Evolutionary conservation across 164 flowering plant species (phyloP).

Genomic region (Kingdonia uniflora): DNA sequence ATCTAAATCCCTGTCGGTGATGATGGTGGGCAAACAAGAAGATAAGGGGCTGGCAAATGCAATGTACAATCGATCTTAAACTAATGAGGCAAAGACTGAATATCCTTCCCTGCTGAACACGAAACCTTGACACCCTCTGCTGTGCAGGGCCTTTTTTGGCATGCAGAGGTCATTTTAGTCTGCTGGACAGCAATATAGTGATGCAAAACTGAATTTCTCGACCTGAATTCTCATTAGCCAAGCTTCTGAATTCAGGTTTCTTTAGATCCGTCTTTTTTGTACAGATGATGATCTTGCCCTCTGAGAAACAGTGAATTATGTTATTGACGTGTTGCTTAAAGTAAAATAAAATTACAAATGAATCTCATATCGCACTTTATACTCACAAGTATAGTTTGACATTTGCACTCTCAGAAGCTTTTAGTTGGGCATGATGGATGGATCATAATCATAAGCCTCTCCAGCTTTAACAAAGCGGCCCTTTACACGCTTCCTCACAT

Average conservation of each 20-base stretch:
- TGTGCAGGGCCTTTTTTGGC: too few species aligned
- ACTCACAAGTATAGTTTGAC: conserved; percentile 19
- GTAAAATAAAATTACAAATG: conserved; percentile 5
- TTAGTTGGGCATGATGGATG: conserved; percentile 29
- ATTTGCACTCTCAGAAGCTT: conserved; percentile 28
- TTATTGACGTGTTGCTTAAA: too few species aligned
- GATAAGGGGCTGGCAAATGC: too few species aligned
- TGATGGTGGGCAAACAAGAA: too few species aligned
- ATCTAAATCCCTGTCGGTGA: too few species aligned
- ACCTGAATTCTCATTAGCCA: conserved; percentile 5
- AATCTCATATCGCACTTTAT: conserved; percentile 9
- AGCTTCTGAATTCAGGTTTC: conserved; percentile 1
- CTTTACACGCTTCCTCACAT: conserved; percentile 52
- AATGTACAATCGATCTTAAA: too few species aligned
- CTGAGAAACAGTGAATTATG: conserved; percentile 10
- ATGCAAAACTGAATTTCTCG: conserved; percentile 6
- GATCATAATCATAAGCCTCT: conserved; percentile 54
- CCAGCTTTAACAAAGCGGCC: conserved; percentile 64
- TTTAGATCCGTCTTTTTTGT: background rate
- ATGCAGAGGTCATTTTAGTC: too few species aligned
- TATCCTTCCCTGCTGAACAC: too few species aligned
- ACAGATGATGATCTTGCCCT: conserved; percentile 7
- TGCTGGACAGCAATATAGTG: too few species aligned
- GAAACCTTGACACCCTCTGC: too few species aligned
- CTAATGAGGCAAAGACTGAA: too few species aligned